Percentiles rank a stretch among this genome's conserved stretches.
phyloP scores from a whole-genome alignment of 129 eudicot genomes.

The Calendula officinalis region DNA sequence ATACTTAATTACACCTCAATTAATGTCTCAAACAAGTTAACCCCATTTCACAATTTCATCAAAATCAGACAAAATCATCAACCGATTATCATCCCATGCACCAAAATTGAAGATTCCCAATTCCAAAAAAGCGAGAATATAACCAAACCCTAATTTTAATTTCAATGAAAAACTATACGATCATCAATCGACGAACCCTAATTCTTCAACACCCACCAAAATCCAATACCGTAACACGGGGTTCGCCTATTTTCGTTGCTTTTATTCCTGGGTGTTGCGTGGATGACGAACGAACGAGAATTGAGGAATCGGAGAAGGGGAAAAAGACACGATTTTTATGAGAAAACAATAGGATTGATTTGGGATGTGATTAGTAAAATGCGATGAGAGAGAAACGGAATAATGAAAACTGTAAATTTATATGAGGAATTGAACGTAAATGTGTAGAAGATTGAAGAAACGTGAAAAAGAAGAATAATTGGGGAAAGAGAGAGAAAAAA shows the following conservation, averaged over 20 bases:
- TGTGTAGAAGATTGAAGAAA: conserved; percentile 30
- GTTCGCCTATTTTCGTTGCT: not conserved
- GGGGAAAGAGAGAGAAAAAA: conserved; percentile 25
- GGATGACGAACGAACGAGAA: conserved; percentile 39
- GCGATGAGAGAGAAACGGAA: conserved; percentile 16
- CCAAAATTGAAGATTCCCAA: conserved; percentile 22
- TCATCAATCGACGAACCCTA: conserved; percentile 13
- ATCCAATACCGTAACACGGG: conserved; percentile 13
- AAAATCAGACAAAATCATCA: conserved; percentile 12
- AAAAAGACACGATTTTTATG: conserved; percentile 8
- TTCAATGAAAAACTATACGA: conserved; percentile 22
- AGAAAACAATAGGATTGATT: conserved; percentile 19
- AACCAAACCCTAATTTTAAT: conserved; percentile 17
- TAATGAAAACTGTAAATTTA: not conserved
- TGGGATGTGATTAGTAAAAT: conserved; percentile 1
- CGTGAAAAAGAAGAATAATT: conserved; percentile 28
- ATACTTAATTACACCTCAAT: conserved; percentile 33
- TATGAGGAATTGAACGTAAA: conserved; percentile 2
- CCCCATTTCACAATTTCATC: conserved; percentile 25
- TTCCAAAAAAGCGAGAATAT: not conserved
- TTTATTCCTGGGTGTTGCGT: conserved; percentile 9
- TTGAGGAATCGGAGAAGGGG: conserved; percentile 31
- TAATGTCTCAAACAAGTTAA: conserved; percentile 21
- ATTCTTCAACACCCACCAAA: conserved; percentile 27
- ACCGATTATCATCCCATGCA: conserved; percentile 12